Conservation (phyloP, 176 grass and related monocot genomes). For the Eremochloa ophiuroides region DNA sequence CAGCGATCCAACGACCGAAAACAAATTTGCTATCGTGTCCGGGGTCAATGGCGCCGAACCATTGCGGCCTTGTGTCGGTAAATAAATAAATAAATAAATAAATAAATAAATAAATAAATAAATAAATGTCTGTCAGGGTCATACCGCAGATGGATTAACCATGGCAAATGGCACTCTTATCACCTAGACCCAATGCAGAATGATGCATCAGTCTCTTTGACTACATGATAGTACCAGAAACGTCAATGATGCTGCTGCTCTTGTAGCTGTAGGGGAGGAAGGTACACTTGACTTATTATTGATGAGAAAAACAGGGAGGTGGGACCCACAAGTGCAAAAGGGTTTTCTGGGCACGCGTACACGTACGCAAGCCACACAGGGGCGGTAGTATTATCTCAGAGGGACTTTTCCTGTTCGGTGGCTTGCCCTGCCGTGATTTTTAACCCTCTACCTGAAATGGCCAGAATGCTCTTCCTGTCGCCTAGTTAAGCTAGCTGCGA, state of each 20-base stretch:
- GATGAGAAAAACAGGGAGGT: background rate
- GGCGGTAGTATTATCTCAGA: background rate
- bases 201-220: background rate
- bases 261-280: background rate
- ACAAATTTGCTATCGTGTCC: too few relatives aligned
- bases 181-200: background rate
- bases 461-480: background rate
- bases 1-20: too few relatives aligned
- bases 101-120: too few relatives aligned
- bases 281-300: conserved; percentile 21
- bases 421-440: conserved; percentile 31
- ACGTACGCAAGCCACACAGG: conserved; percentile 23
- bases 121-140: background rate
- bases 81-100: too few relatives aligned
- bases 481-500: conserved; percentile 52
- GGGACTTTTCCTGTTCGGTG: conserved; percentile 39
- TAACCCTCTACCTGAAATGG: conserved; percentile 24
- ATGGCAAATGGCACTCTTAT: background rate
- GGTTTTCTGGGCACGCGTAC: conserved; percentile 21
- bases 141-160: background rate
- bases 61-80: too few relatives aligned
- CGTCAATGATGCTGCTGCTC: conserved; percentile 13
- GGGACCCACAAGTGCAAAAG: conserved; percentile 11
- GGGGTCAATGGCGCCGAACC: too few relatives aligned
- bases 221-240: background rate